Percentiles rank a stretch among this genome's conserved stretches.
These are phyloP conservation scores for Daldinia concentrica DNA, from an alignment of 495 filamentous ascomycete genomes.

Conservation along the genomic window DNA sequence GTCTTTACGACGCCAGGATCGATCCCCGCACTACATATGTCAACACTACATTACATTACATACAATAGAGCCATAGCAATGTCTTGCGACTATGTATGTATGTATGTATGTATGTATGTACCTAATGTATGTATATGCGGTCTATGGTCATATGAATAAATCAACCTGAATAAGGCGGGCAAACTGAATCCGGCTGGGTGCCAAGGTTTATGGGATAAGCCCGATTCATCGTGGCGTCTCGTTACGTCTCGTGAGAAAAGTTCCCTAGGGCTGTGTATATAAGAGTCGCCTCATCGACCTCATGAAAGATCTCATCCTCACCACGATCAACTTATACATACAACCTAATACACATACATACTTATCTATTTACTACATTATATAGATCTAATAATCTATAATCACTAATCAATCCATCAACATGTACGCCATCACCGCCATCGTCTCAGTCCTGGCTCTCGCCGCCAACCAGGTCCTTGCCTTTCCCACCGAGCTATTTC, in stretches of 20 bases:
- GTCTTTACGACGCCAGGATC: no score
- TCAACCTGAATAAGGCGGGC: not conserved
- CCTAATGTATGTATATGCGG: no score
- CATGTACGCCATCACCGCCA: slow-evolving; percentile 39
- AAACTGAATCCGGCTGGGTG: not conserved
- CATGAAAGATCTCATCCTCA: slow-evolving; percentile 25
- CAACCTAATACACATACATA: slow-evolving; percentile 1
- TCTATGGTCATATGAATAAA: not conserved
- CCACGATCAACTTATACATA: not conserved
- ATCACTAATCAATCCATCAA: slow-evolving; percentile 17
- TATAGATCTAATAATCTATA: slow-evolving; percentile 25
- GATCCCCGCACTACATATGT: not conserved
- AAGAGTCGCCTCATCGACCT: slow-evolving; percentile 33
- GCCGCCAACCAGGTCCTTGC: slow-evolving; percentile 19
- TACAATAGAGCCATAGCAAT: not conserved
- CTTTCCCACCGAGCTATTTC: slow-evolving; percentile 7
- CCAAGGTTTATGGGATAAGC: not conserved
- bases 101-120: no score
- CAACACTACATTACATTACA: not conserved
- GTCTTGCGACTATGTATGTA: not conserved
- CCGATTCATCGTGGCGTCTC: not conserved
- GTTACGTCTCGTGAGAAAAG: not conserved
- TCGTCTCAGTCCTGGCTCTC: slow-evolving; percentile 30
- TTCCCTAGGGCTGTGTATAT: not conserved
- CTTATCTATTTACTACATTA: not conserved